phyloP scores from a whole-genome alignment of 2,329 filamentous ascomycete genomes.

The Elsinoe ampelina region DNA sequence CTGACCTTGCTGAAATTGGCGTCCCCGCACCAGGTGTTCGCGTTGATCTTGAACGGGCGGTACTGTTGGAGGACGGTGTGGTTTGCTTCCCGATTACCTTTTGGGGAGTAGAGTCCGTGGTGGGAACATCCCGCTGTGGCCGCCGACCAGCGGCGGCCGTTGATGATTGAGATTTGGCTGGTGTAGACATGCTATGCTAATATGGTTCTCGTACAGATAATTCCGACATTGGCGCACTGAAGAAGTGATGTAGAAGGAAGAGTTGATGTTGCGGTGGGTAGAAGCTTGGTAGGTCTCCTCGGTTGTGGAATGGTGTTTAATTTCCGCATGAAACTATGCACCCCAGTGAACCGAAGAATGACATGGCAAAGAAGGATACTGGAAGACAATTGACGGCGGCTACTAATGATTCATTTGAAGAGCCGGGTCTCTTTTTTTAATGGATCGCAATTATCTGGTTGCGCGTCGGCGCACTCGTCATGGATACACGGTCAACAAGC shows the following conservation, averaged over 20 bases:
- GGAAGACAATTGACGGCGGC: neutral
- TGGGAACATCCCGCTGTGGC: conserved; percentile 13
- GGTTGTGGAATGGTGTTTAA: conserved; percentile 12
- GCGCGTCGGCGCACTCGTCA: neutral
- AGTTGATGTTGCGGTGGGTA: neutral
- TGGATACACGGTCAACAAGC: neutral
- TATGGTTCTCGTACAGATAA: neutral
- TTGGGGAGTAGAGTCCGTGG: conserved; percentile 11
- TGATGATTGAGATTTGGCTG: conserved; percentile 15
- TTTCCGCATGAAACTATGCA: conserved; percentile 10
- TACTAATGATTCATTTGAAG: neutral
- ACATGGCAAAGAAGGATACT: neutral
- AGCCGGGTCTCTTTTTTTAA: neutral
- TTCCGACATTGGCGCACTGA: conserved; percentile 1
- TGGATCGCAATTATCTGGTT: neutral
- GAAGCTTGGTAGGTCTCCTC: conserved; percentile 5
- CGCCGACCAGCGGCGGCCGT: conserved; percentile 15
- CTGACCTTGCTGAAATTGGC: conserved; percentile 65
- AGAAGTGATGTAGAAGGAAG: neutral
- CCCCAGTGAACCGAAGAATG: neutral
- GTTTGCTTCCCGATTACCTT: conserved; percentile 12
- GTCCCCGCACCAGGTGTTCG: conserved; percentile 41
- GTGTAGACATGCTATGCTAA: conserved; percentile 16
- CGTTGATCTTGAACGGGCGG: conserved; percentile 48
- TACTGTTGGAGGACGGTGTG: conserved; percentile 13